Base-by-base conservation (phyloP, 371 early-diverging fungal species). In the Syncephalastrum sp. region DNA sequence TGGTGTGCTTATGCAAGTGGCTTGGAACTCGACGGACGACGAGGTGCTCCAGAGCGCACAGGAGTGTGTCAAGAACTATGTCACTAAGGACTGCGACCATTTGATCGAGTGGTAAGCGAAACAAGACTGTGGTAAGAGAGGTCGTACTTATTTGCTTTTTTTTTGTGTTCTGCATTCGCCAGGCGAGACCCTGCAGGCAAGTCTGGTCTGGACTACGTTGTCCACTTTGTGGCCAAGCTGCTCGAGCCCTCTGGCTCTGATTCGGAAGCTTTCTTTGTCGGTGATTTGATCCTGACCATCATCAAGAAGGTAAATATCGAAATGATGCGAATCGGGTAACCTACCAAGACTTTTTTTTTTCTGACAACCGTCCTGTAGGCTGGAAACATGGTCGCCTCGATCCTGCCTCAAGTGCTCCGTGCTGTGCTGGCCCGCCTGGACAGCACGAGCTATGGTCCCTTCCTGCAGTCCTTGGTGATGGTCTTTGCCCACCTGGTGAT, bases 181-280 rank as follows among this genome's bases (percentile, higher is more conserved):
- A 79, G 77, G 81, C 72, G 68, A 16, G 86, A 88, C 72, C 78
- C 60, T 14, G 72, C 67, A 17, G 88, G 88, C 25, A 83, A 85
- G 48, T 74, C 82, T 7, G 97, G 96, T 3, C 63, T 96, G 49
- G 90, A 89, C 48, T 84, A 84, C 64, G 76, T 88, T 21, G 81
- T 96, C 19, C 85, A 88, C 27, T 88, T 92, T 64, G 82, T 95
- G 45, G 91, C 88, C 51, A 82, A 83, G 46, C 64, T 94, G 23
- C 64, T 95, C 61, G 81, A 83, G 24, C 92, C 95, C 29, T 69
- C 77, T 1, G 81, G 82, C 21, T 77, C 84, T 17, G 95, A 94
- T 61, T 91, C 92, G 0, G 87, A 91, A 0, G 85, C 91, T 1
- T 60, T 92, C 19, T 94, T 92, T 77, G 87, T 96, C n/a, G 97